Evolutionary conservation across 257 asterid species (phyloP), one percentile per base, ranked within the genome.

Genomic region (Buddleja alternifolia): DNA sequence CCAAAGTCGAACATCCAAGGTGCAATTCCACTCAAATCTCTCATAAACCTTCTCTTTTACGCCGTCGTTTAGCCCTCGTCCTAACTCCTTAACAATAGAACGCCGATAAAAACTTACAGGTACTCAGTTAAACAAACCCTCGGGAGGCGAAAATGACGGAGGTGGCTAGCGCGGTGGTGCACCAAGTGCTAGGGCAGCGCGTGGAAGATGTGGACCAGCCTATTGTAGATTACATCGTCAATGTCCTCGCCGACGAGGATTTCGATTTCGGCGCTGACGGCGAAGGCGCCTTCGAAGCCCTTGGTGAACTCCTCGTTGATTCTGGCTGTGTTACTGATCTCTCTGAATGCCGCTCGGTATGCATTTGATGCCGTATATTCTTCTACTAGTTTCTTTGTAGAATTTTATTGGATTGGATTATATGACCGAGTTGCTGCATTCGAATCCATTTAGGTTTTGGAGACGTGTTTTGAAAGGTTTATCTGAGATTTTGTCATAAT

Each of bases 261-360:
- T 93, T 93, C 76, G 99, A 93, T 82, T 88, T 93, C 77, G 99
- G 99, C 39, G 48, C 41, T 70, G 97, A 91, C n/a, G 99, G 99
- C 23, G 95, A 93, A 75, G 96, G 97, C 75, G 88, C 88, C 72
- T 88, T 90, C 50, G 95, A 90, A 42, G 92, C 95, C 51, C 87
- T 93, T 7, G 95, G 97, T 16, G 99, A 93, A 25, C 93, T 93
- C 73, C 96, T 93, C 2, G 84, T 93, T 37, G 96, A 84, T 60
- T 84, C 91, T 7, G 96, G 85, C 40, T 93, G 97, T 85, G 93
- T 88, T 25, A n/a, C 76, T 34, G 96, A 93, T 59, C 57, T 55
- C 41, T 70, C 89, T 52, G 94, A 93, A 59, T 93, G 99, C 80
- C 97, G 93, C 66, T 69, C 66, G 93, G 99, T 93, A 89, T 39